These are phyloP conservation scores for Cynara cardunculus DNA, from an alignment of 129 eudicot genomes.

Conservation along the genomic window DNA sequence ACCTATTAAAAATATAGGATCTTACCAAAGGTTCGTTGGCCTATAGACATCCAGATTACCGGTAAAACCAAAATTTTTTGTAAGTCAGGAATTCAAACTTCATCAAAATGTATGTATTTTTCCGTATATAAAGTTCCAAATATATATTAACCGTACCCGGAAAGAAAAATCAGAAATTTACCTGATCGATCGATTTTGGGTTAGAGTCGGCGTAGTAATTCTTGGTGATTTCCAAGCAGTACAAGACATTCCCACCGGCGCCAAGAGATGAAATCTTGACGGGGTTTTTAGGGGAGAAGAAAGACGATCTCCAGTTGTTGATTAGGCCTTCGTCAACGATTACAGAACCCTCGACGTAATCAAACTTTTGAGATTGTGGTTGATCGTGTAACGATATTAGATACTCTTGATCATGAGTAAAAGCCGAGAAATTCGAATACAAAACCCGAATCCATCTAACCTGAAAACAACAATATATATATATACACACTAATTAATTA, in stretches of 20 bases:
- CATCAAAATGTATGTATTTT: too few species aligned
- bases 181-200: slow-evolving; percentile 59
- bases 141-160: background rate
- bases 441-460: slow-evolving; percentile 94
- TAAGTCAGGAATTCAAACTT: too few species aligned
- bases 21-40: background rate
- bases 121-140: background rate
- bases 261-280: slow-evolving; percentile 70
- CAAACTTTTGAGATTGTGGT: slow-evolving; percentile 49
- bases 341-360: slow-evolving; percentile 89
- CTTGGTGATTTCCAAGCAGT: slow-evolving; percentile 85
- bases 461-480: slow-evolving; percentile 24
- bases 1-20: slow-evolving; percentile 15
- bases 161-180: slow-evolving; percentile 10
- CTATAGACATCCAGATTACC: too few species aligned
- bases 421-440: slow-evolving; percentile 73
- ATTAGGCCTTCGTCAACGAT: slow-evolving; percentile 85
- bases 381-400: slow-evolving; percentile 63
- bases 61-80: too few species aligned
- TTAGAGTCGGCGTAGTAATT: slow-evolving; percentile 50
- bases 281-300: slow-evolving; percentile 77
- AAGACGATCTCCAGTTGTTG: slow-evolving; percentile 95
- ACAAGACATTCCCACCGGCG: slow-evolving; percentile 60
- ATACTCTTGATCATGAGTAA: slow-evolving; percentile 85
- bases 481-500: background rate